Base-by-base conservation (phyloP, 139 green algal genomes). In the Chlamydomonas incerta region DNA sequence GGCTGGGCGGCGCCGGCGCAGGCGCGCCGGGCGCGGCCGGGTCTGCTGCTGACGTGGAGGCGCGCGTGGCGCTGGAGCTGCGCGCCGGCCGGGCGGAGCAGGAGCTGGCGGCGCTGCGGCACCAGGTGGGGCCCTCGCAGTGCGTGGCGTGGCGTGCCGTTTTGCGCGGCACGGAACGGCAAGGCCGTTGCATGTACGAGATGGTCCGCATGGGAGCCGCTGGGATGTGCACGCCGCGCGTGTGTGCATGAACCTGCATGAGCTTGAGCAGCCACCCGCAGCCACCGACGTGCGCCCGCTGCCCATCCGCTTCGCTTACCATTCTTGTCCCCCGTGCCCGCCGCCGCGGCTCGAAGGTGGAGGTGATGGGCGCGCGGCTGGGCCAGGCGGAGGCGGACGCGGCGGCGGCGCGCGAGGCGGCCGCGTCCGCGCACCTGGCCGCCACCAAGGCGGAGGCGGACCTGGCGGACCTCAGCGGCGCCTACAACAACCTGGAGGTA, bases 401-500 rank as follows among this genome's bases (percentile, higher is more conserved):
- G 71, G 76, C 28, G 18, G 68, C 68, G 29, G 71, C 72, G 0
- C 87, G 77, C 8, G 73, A 88, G 71, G 77, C 74, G 34, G 83
- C 90, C 68, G 87, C 84, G 71, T n/a, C 46, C 37, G 70, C 66
- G 24, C 28, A 87, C 75, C 41, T 85, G 80, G 65, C 74, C 29
- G 85, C 85, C 26, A 31, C 31, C 72, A 90, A 90, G 73, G 71
- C 91, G 21, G 88, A 97, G 62, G 88, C 87, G 28, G 93, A 97
- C 62, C 62, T 97, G 66, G 74, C 81, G 34, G 92, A 90, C 41
- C 90, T 98, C 11, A 93, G 89, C 24, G 72, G 62, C 3, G 95
- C 95, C 9, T 98, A 98, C 87, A 96, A 96, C 84, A 87, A 87
- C 31, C 81, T 98, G 47, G 95, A 98, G 74, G 72, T 50, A n/a